Percentiles rank a stretch among this genome's conserved stretches.
Evolutionary conservation across 306 rosid species (phyloP).

Genomic region (Acacia acuminata): DNA sequence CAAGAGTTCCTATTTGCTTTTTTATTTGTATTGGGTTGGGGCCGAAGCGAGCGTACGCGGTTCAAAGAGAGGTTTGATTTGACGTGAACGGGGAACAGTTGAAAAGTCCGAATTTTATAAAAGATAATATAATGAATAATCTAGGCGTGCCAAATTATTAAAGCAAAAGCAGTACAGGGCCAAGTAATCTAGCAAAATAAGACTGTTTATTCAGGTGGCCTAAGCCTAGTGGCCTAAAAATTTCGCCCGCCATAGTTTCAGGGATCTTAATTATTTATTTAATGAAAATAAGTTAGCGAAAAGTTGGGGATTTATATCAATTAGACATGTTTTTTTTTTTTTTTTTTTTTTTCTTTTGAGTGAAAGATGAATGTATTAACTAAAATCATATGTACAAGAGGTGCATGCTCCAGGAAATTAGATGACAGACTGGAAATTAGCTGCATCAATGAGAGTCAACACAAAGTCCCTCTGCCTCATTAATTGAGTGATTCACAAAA

Average conservation of each 20-base stretch:
- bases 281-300: background rate
- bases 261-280: background rate
- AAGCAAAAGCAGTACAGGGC: background rate
- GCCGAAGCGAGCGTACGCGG: constrained; percentile 3
- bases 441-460: no score
- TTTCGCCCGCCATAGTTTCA: background rate
- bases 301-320: background rate
- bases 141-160: background rate
- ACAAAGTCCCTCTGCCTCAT: no score
- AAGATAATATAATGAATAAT: background rate
- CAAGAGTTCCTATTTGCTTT: background rate
- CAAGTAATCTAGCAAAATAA: background rate
- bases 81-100: background rate
- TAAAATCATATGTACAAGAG: no score
- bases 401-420: no score
- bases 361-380: no score
- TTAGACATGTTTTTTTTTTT: background rate
- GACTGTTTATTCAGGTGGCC: background rate
- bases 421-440: no score
- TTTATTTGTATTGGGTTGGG: background rate
- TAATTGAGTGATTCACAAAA: no score
- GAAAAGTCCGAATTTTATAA: constrained; percentile 1
- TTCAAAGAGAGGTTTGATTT: background rate
- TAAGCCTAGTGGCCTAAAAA: background rate
- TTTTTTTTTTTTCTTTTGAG: no score